Conservation (phyloP, 1,139 yeast species). For the Saccharomyces hybrid region DNA sequence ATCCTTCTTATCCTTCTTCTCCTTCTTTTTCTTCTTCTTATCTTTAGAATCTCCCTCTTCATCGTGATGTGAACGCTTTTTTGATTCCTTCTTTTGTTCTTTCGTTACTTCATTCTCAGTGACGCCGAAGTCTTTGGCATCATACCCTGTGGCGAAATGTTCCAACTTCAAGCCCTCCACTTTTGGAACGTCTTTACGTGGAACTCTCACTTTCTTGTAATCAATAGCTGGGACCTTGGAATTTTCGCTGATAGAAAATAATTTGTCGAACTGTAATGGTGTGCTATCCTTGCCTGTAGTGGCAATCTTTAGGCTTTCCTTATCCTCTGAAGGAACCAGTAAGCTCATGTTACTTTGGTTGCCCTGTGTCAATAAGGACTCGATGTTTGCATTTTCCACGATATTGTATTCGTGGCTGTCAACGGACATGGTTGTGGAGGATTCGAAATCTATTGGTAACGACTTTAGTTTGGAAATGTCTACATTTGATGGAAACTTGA, state of each 20-base stretch:
- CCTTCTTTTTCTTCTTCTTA: conserved; percentile 13
- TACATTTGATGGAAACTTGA: conserved; percentile 60
- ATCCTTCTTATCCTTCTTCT: conserved; percentile 16
- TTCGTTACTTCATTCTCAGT: conserved; percentile 22
- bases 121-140: conserved; percentile 42
- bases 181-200: conserved; percentile 56
- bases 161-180: conserved; percentile 55
- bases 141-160: conserved; percentile 81
- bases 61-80: conserved; percentile 11
- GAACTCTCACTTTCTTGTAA: conserved; percentile 42
- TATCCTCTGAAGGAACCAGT: conserved; percentile 20
- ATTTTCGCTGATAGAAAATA: conserved; percentile 51
- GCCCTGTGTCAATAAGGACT: conserved; percentile 11
- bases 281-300: conserved; percentile 7
- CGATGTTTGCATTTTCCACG: conserved; percentile 38
- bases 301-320: conserved; percentile 16
- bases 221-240: conserved; percentile 58
- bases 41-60: conserved; percentile 13
- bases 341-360: conserved; percentile 17
- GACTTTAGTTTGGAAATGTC: conserved; percentile 44
- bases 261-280: conserved; percentile 36
- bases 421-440: conserved; percentile 36
- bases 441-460: conserved; percentile 47
- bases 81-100: conserved; percentile 1
- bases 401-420: conserved; percentile 39